Base-by-base conservation (phyloP, 331 rosid genomes). In the Arachis monticola region DNA sequence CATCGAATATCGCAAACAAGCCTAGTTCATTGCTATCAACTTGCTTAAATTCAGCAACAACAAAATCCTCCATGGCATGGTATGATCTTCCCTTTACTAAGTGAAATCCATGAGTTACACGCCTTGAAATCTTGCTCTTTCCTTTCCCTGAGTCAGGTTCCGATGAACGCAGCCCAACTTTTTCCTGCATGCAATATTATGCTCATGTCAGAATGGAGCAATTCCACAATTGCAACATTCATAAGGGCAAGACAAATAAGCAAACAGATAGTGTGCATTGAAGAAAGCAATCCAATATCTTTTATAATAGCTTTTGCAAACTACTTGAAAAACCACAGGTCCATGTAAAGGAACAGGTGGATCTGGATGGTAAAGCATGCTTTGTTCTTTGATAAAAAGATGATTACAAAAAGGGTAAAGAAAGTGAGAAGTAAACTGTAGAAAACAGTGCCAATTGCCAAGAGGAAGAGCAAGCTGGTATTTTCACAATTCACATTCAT, bases 101-200 rank as follows among this genome's bases (percentile, higher is more conserved):
- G 76, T 94, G 93, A 78, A 80, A 94, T 38, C 99, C 99, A 68
- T 90, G 97, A 70, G 90, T 90, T 44, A 90, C 45, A 67, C 79
- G 50, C 83, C 90, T 91, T 0, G 83, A 87, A 82, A 88, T 83
- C 90, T 95, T 95, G 91, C 99, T 95, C 89, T 95, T 95, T 64
- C 97, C 97, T 82, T 95, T 95, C 72, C 99, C 99, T 31, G 97
- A 95, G 79, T 92, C 99, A 0, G 96, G 58, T 68, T 92, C 96
- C 11, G 93, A 75, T 69, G 79, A 63, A 44, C 80, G 72, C 73
- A 92, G 74, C 63, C 92, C 88, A 35, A 94, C 99, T 75, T 92
- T 94, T 79, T 88, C 97, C 99, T 94, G 83, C 84, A 83, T 64
- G 42, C 53, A 74, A 80, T 56, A 56, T 53, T 32, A 55, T 10